phyloP scores from a whole-genome alignment of 176 grass and related monocot genomes.

The Zoysia pacifica region DNA sequence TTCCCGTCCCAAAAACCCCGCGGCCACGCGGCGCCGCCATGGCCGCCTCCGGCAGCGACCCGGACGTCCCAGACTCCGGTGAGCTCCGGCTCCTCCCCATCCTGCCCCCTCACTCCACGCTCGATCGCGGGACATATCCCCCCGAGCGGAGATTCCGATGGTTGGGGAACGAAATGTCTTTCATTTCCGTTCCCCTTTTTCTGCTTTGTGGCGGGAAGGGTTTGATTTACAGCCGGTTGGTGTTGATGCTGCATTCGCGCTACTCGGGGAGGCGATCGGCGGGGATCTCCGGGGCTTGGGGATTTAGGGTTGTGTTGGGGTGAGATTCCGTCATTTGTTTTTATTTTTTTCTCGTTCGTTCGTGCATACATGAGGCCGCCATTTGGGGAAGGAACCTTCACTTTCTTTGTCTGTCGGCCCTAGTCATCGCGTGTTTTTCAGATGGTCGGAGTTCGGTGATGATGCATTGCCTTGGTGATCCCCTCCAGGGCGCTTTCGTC shows the following conservation, averaged over 20 bases:
- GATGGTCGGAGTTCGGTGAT: not conserved
- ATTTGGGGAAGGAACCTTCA: not conserved
- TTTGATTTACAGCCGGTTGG: not conserved
- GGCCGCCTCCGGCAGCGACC: not conserved
- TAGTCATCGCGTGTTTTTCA: not conserved
- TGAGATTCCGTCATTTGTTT: not conserved
- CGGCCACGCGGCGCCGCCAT: conserved; percentile 1
- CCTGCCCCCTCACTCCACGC: too few relatives aligned
- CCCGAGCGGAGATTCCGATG: conserved; percentile 1
- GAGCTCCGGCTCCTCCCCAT: not conserved
- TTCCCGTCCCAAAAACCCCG: not conserved
- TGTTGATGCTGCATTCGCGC: not conserved
- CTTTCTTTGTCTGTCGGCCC: not conserved
- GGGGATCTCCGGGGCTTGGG: not conserved
- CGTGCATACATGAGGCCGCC: not conserved
- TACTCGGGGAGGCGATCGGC: not conserved
- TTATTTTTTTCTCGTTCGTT: not conserved
- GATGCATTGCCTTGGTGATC: not conserved
- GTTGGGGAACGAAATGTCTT: not conserved
- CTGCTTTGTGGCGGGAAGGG: not conserved
- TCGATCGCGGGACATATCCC: not conserved
- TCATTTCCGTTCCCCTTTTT: not conserved
- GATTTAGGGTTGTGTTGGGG: conserved; percentile 32
- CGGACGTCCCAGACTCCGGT: not conserved
- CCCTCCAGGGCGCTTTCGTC: not conserved